Evolutionary conservation across 2,329 filamentous ascomycete genomes (phyloP).

Genomic region (Plectosphaerella plurivora): DNA sequence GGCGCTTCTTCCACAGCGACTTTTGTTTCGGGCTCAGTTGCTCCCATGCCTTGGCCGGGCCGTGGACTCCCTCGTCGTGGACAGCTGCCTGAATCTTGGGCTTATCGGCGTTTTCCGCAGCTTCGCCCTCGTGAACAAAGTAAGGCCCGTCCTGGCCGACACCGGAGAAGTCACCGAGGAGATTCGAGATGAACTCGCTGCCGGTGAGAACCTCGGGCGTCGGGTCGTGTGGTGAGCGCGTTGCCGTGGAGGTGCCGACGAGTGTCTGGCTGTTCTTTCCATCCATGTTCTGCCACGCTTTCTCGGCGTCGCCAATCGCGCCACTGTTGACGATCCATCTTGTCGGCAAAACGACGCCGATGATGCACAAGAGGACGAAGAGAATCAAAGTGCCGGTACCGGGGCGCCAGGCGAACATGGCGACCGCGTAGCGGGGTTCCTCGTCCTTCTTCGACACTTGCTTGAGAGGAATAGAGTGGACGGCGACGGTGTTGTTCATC

Average conservation of each 20-base stretch:
- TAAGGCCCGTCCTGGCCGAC: not conserved
- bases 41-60: conserved; percentile 63
- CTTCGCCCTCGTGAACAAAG: not conserved
- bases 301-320: too few species aligned
- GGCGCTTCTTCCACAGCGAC: conserved; percentile 62
- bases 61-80: conserved; percentile 43
- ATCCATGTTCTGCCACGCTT: too few species aligned
- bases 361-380: conserved; percentile 54
- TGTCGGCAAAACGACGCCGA: conserved; percentile 59
- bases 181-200: conserved; percentile 29
- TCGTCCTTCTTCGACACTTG: conserved; percentile 33
- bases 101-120: conserved; percentile 3
- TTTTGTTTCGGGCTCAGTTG: conserved; percentile 61
- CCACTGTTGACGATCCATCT: not conserved
- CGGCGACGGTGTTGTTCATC: conserved; percentile 72
- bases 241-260: too few species aligned
- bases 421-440: conserved; percentile 63
- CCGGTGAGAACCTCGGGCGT: conserved; percentile 14
- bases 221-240: conserved; percentile 2
- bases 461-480: conserved; percentile 72
- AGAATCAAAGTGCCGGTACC: conserved; percentile 51
- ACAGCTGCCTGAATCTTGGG: conserved; percentile 33
- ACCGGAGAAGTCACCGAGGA: conserved; percentile 18
- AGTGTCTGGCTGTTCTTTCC: too few species aligned
- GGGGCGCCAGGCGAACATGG: conserved; percentile 47